Conservation (phyloP, 306 rosid genomes). For the Calophaca sinica region DNA sequence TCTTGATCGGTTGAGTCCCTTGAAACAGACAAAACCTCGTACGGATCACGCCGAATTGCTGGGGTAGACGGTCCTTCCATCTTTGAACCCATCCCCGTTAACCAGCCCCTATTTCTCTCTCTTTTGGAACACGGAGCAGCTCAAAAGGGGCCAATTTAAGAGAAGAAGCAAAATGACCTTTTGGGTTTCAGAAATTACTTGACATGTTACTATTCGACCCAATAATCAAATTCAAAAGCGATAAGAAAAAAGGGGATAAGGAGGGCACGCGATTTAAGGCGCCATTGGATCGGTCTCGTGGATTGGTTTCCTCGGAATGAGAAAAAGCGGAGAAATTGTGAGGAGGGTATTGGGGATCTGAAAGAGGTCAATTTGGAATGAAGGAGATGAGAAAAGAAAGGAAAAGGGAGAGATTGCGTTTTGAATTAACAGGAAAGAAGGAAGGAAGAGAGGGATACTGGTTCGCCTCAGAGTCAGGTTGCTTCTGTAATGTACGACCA, state of each 20-base stretch:
- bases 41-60: constrained; percentile 86
- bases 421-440: constrained; percentile 47
- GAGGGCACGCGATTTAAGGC: constrained; percentile 58
- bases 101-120: constrained; percentile 31
- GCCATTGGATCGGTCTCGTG: constrained; percentile 62
- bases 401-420: constrained; percentile 50
- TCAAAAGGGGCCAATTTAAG: neutral
- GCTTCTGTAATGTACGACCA: constrained; percentile 26
- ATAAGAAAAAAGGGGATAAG: neutral
- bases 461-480: constrained; percentile 19
- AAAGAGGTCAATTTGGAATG: constrained; percentile 32
- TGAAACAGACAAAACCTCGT: constrained; percentile 80
- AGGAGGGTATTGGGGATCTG: constrained; percentile 50
- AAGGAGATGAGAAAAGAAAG: neutral
- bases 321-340: constrained; percentile 14
- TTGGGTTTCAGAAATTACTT: constrained; percentile 23
- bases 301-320: constrained; percentile 59
- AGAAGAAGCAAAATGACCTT: neutral
- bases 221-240: constrained; percentile 43
- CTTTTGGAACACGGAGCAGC: constrained; percentile 22
- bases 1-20: constrained; percentile 89
- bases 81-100: constrained; percentile 71
- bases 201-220: constrained; percentile 36
- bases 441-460: constrained; percentile 6
- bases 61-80: constrained; percentile 88